Percentiles rank a stretch among this genome's conserved stretches.
These are phyloP conservation scores for Microbotryum intermedium DNA, from an alignment of 1,284 basidiomycete genomes.

Conservation along the genomic window DNA sequence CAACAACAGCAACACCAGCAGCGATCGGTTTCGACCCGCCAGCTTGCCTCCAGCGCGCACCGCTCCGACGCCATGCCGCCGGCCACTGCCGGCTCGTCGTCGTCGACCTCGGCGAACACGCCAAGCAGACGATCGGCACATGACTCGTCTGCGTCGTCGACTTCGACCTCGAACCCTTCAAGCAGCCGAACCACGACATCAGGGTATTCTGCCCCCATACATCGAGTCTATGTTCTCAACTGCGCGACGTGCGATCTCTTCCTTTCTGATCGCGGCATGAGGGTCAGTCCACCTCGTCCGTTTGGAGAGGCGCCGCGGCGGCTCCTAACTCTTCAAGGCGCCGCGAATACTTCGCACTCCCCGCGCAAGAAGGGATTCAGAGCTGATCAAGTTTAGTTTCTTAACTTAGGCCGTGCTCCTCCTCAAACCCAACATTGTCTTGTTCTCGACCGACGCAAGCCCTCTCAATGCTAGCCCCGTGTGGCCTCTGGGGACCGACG, in stretches of 20 bases:
- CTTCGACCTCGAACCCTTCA: conserved; percentile 8
- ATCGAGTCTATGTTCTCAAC: conserved; percentile 69
- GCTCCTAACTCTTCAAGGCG: neutral
- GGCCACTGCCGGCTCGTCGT: neutral
- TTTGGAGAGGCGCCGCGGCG: neutral
- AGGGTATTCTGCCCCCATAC: conserved; percentile 13
- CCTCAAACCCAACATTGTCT: conserved; percentile 67
- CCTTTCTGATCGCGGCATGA: conserved; percentile 75
- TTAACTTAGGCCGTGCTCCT: conserved; percentile 61
- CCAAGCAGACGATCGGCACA: neutral
- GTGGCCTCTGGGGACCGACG: conserved; percentile 37
- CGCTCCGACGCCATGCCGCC: neutral
- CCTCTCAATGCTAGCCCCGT: conserved; percentile 58
- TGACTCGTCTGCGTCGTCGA: neutral
- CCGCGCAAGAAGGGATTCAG: neutral
- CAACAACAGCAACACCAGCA: neutral
- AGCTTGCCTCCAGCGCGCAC: neutral
- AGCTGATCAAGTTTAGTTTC: neutral
- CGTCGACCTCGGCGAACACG: neutral
- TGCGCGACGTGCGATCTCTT: conserved; percentile 66
- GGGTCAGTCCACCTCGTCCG: conserved; percentile 47
- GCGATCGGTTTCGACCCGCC: neutral
- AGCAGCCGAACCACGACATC: neutral
- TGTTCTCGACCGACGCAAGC: conserved; percentile 73
- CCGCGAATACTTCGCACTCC: neutral